These are phyloP conservation scores for Oryza glaberrima DNA, from an alignment of 176 grass and related monocot genomes.

Conservation along the genomic window DNA sequence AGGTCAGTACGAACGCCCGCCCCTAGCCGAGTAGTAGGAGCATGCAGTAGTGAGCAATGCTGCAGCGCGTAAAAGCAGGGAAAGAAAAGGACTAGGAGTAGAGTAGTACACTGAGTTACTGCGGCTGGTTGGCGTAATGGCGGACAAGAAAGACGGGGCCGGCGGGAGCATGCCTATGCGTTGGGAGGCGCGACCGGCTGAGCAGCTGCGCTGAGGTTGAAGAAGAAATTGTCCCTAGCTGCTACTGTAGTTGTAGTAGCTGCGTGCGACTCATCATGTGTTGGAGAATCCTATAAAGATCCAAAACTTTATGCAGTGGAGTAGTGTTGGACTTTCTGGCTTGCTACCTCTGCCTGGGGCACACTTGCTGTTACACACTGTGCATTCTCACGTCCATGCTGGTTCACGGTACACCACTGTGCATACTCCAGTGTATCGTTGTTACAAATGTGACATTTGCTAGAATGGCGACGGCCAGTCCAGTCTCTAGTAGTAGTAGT, in stretches of 20 bases:
- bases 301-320: background rate
- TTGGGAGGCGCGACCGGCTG: slow-evolving; percentile 5
- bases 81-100: background rate
- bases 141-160: slow-evolving; percentile 56
- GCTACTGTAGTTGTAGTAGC: background rate
- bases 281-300: background rate
- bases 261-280: background rate
- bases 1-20: no score
- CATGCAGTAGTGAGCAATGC: no score
- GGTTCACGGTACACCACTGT: no score
- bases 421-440: no score
- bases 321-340: no score
- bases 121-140: slow-evolving; percentile 56
- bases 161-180: background rate
- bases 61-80: background rate
- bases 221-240: background rate
- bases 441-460: no score
- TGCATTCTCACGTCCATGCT: no score
- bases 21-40: no score
- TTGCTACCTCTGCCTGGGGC: no score
- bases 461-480: no score
- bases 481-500: no score
- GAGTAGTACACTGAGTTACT: background rate
- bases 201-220: background rate
- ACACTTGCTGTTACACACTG: no score